phyloP scores from a whole-genome alignment of 2,329 filamentous ascomycete species.

The Xenoacremonium recifei region DNA sequence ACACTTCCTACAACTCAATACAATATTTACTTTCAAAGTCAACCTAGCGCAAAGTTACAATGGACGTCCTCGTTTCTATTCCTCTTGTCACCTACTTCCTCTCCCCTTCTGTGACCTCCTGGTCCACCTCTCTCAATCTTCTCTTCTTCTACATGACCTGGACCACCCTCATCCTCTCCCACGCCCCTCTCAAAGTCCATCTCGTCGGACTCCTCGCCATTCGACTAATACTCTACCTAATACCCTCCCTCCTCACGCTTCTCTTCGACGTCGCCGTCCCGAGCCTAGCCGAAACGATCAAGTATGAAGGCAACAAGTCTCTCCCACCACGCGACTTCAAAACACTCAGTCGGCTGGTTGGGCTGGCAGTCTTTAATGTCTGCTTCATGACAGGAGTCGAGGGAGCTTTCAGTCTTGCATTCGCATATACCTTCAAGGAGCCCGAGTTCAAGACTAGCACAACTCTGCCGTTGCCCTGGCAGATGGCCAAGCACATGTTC shows the following conservation, averaged over 20 bases:
- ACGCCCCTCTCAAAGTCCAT: slow-evolving; percentile 73
- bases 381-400: slow-evolving; percentile 43
- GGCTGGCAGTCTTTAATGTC: slow-evolving; percentile 47
- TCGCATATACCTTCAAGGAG: slow-evolving; percentile 30
- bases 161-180: slow-evolving; percentile 77
- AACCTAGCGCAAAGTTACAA: slow-evolving; percentile 24
- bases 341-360: slow-evolving; percentile 34
- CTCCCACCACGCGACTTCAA: slow-evolving; percentile 45
- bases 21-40: not conserved
- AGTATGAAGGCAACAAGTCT: slow-evolving; percentile 57
- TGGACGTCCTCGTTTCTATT: slow-evolving; percentile 70
- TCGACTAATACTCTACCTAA: slow-evolving; percentile 67
- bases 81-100: slow-evolving; percentile 69
- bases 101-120: slow-evolving; percentile 61
- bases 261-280: slow-evolving; percentile 71
- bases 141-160: slow-evolving; percentile 91
- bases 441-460: slow-evolving; percentile 49
- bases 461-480: slow-evolving; percentile 52
- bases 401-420: slow-evolving; percentile 38
- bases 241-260: slow-evolving; percentile 72
- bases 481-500: slow-evolving; percentile 48
- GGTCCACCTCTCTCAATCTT: slow-evolving; percentile 77
- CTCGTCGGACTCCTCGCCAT: slow-evolving; percentile 67
- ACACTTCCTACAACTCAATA: slow-evolving; percentile 2
- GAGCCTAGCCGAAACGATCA: slow-evolving; percentile 65